A percentile compares a stretch with the other conserved stretches of the same genome.
Conservation (phyloP, 805 yeast genomes). For the Wickerhamiella spandovensis region DNA sequence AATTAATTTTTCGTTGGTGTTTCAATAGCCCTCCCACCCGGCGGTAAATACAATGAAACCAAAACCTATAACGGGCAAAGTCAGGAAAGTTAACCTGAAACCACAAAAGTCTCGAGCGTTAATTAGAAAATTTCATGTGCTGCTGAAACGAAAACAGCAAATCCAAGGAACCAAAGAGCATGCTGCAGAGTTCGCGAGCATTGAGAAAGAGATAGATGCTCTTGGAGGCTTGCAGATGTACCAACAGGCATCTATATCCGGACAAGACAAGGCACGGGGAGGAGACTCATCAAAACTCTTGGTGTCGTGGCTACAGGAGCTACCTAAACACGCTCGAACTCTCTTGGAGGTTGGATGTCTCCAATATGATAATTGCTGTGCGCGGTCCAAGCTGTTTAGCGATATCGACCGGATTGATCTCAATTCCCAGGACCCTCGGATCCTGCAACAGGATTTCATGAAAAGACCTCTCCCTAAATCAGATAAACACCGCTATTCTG, state of each 20-base stretch:
- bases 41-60: conserved; percentile 1
- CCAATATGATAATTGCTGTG: conserved; percentile 51
- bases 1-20: too few species aligned
- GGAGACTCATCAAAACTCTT: conserved; percentile 82
- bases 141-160: conserved; percentile 40
- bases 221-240: conserved; percentile 71
- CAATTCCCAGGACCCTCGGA: conserved; percentile 62
- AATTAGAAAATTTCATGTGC: conserved; percentile 63
- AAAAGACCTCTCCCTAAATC: conserved; percentile 44
- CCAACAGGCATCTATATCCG: conserved; percentile 75
- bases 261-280: conserved; percentile 67
- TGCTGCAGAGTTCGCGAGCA: conserved; percentile 31
- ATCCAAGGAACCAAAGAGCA: conserved; percentile 7
- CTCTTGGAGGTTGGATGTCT: conserved; percentile 82
- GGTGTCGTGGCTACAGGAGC: conserved; percentile 52
- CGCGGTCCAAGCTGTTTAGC: conserved; percentile 41
- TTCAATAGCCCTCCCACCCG: too few species aligned
- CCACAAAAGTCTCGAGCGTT: conserved; percentile 57
- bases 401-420: conserved; percentile 58
- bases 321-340: conserved; percentile 9
- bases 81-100: conserved; percentile 29
- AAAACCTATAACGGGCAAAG: conserved; percentile 20
- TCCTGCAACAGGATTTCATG: conserved; percentile 75
- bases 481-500: conserved; percentile 32
- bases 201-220: conserved; percentile 46